Evolutionary conservation across 2,329 filamentous ascomycete species (phyloP).

Genomic region (Aureobasidium sp.): DNA sequence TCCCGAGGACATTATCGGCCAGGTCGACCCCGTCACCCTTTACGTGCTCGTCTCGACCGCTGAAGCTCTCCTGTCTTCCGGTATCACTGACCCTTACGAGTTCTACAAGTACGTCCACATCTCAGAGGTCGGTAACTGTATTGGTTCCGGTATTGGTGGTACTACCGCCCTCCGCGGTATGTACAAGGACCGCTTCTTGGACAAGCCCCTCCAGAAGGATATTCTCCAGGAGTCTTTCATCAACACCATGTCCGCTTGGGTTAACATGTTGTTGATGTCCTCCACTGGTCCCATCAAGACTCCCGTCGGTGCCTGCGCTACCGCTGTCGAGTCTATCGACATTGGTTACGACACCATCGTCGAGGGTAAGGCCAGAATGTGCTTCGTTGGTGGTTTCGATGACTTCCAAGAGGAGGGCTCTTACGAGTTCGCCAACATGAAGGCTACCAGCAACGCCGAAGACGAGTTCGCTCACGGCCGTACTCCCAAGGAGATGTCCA

Average conservation of each 20-base stretch:
- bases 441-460: conserved; percentile 95
- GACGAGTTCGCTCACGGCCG: conserved; percentile 94
- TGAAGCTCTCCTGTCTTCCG: conserved; percentile 80
- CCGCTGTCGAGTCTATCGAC: conserved; percentile 92
- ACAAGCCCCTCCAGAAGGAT: conserved; percentile 96
- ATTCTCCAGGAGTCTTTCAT: conserved; percentile 99
- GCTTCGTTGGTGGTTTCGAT: conserved; percentile 97
- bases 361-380: conserved; percentile 94
- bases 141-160: conserved; percentile 97
- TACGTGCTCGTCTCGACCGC: conserved; percentile 91
- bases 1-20: conserved; percentile 93
- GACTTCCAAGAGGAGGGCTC: conserved; percentile 99
- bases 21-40: conserved; percentile 93
- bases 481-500: conserved; percentile 95
- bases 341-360: conserved; percentile 98
- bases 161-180: conserved; percentile 86
- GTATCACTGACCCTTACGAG: conserved; percentile 98
- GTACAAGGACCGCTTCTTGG: conserved; percentile 96
- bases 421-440: conserved; percentile 99
- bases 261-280: conserved; percentile 97
- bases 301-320: conserved; percentile 93
- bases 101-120: conserved; percentile 99
- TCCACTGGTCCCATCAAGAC: conserved; percentile 99
- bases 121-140: conserved; percentile 94
- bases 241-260: conserved; percentile 99